These are phyloP conservation scores for Trichosporon asahii DNA, from an alignment of 1,284 basidiomycete genomes.

Conservation along the genomic window DNA sequence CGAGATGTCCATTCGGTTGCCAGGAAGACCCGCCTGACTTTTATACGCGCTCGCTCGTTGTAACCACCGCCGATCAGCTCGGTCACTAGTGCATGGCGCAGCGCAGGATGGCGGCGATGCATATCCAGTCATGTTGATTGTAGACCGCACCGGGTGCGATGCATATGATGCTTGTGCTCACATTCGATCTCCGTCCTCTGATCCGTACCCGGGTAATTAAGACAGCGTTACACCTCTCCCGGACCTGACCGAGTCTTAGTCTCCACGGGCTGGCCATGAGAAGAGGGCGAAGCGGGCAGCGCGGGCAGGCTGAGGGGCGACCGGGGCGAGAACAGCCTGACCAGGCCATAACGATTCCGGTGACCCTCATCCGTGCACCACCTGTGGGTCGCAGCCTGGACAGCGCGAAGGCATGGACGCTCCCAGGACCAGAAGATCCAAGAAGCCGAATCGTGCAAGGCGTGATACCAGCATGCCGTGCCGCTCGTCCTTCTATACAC, in stretches of 20 bases:
- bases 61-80: not conserved
- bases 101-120: not conserved
- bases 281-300: not conserved
- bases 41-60: not conserved
- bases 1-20: not conserved
- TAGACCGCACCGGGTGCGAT: not conserved
- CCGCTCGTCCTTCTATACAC: not conserved
- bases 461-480: not conserved
- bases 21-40: not conserved
- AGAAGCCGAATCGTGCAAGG: not conserved
- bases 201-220: slow-evolving; percentile 2
- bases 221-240: not conserved
- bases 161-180: not conserved
- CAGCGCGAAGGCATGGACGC: not conserved
- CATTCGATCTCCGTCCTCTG: not conserved
- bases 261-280: not conserved
- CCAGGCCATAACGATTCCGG: not conserved
- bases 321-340: not conserved
- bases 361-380: not conserved
- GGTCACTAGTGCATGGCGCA: not conserved
- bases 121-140: not conserved
- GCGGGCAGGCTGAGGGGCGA: not conserved
- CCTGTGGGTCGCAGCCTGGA: not conserved
- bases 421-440: not conserved
- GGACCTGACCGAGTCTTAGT: not conserved